These are phyloP conservation scores for Amphirosellinia nigrospora DNA, from an alignment of 495 filamentous ascomycete species.

Conservation along the genomic window DNA sequence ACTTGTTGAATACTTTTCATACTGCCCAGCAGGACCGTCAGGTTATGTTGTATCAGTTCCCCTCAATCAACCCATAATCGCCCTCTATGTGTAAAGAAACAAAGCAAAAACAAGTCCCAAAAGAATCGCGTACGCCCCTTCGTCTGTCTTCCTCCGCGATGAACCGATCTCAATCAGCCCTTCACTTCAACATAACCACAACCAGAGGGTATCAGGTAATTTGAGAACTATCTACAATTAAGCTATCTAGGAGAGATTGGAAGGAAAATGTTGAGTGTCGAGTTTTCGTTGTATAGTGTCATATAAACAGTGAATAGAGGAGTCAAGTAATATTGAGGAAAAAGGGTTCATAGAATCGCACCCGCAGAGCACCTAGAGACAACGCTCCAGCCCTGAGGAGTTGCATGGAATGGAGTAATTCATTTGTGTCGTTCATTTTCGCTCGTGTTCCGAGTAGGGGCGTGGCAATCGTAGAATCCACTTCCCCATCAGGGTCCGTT, in stretches of 20 bases:
- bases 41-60: slow-evolving; percentile 8
- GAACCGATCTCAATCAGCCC: background rate
- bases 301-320: slow-evolving; percentile 19
- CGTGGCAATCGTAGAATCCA: background rate
- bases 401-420: background rate
- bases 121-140: slow-evolving; percentile 18
- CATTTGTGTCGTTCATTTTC: background rate
- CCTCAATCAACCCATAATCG: background rate
- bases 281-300: slow-evolving; percentile 8
- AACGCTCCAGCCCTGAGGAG: background rate
- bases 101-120: slow-evolving; percentile 6
- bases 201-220: slow-evolving; percentile 26
- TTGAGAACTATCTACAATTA: slow-evolving; percentile 24
- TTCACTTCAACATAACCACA: slow-evolving; percentile 12
- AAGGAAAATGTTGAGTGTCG: slow-evolving; percentile 4
- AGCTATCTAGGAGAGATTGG: background rate
- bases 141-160: background rate
- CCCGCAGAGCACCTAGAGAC: background rate
- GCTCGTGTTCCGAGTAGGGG: background rate
- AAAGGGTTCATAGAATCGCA: background rate
- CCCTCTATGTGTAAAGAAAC: slow-evolving; percentile 16
- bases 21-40: slow-evolving; percentile 21
- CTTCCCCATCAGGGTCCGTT: background rate
- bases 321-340: background rate
- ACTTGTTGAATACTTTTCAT: slow-evolving; percentile 19